Conservation (phyloP, 495 filamentous ascomycete genomes). For the Copromyces sp. region DNA sequence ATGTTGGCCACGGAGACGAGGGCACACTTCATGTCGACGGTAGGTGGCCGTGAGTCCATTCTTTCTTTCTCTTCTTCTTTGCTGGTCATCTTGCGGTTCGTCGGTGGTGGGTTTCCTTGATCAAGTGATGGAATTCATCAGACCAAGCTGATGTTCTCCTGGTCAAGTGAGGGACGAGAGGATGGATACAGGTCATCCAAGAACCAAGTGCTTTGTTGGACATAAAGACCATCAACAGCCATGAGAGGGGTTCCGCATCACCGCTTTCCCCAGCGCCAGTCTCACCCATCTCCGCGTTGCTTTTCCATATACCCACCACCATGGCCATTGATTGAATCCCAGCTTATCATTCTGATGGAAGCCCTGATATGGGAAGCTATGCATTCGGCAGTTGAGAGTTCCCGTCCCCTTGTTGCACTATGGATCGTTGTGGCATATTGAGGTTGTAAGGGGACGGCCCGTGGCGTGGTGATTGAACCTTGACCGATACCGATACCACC, state of each 20-base stretch:
- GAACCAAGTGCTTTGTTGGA: neutral
- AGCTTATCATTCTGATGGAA: neutral
- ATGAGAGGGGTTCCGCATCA: neutral
- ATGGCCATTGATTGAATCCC: neutral
- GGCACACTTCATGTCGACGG: conserved; percentile 14
- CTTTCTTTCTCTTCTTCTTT: neutral
- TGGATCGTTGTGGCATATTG: too few species aligned
- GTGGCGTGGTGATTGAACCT: too few species aligned
- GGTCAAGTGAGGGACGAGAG: neutral
- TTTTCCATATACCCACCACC: neutral
- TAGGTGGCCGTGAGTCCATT: neutral
- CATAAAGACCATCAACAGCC: neutral
- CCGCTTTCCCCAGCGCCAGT: neutral
- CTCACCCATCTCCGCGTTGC: neutral
- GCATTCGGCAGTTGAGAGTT: too few species aligned
- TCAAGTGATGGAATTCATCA: neutral
- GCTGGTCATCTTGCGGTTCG: neutral
- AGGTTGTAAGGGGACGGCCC: too few species aligned
- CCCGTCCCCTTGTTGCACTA: too few species aligned
- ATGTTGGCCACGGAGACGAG: conserved; percentile 31
- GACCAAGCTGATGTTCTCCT: neutral
- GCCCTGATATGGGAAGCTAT: neutral
- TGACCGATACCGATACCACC: too few species aligned
- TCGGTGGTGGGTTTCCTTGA: neutral
- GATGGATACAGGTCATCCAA: neutral